Evolutionary conservation across 148 eudicot genomes (phyloP).

Genomic region (Diospyros kaki): DNA sequence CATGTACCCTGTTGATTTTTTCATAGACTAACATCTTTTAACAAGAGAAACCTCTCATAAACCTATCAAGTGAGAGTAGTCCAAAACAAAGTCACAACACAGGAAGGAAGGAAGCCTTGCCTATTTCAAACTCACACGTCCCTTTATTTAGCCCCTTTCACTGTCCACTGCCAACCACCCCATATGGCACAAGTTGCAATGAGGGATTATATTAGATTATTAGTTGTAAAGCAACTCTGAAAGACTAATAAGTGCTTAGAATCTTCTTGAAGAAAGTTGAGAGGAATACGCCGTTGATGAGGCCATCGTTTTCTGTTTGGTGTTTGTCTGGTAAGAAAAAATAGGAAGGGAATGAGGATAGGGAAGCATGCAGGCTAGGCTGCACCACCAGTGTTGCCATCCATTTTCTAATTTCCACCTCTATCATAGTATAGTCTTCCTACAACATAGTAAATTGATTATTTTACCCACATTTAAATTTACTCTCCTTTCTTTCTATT

Average conservation of each 20-base stretch:
- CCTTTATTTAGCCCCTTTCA: slow-evolving; percentile 33
- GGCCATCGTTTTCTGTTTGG: neutral
- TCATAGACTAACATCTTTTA: too few relatives aligned
- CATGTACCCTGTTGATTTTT: too few relatives aligned
- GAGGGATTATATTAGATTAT: slow-evolving; percentile 20
- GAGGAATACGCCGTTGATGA: slow-evolving; percentile 29
- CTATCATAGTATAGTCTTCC: too few relatives aligned
- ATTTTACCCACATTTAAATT: too few relatives aligned
- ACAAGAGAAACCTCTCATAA: too few relatives aligned
- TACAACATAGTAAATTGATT: too few relatives aligned
- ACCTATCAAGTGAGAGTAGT: slow-evolving; percentile 43
- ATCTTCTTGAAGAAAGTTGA: slow-evolving; percentile 24
- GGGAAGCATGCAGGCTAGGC: slow-evolving; percentile 37
- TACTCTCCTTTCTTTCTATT: too few relatives aligned
- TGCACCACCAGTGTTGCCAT: slow-evolving; percentile 27
- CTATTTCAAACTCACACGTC: slow-evolving; percentile 36
- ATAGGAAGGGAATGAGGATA: slow-evolving; percentile 33
- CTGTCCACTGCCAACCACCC: slow-evolving; percentile 42
- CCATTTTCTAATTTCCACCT: too few relatives aligned
- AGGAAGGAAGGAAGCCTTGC: slow-evolving; percentile 22
- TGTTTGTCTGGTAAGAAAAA: slow-evolving; percentile 13
- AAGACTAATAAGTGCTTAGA: slow-evolving; percentile 10
- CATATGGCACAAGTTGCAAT: slow-evolving; percentile 33
- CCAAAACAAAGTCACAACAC: slow-evolving; percentile 41
- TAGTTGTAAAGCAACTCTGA: slow-evolving; percentile 23